Conservation (phyloP, 1,284 basidiomycete genomes). For the Pseudozyma pruni region DNA sequence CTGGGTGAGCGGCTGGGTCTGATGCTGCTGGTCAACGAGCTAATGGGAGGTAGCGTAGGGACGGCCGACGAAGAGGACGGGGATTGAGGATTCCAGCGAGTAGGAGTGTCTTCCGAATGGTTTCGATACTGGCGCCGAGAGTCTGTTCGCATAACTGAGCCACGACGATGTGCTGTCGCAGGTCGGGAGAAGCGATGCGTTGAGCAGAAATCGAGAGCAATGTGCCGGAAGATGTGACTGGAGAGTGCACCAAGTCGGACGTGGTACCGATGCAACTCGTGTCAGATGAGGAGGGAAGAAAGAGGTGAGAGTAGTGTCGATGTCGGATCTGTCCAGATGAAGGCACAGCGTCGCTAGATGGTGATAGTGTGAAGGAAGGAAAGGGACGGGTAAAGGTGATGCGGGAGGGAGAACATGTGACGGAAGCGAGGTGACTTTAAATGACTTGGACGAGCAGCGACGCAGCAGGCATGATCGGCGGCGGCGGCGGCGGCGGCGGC, state of each 20-base stretch:
- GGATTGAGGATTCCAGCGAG: conserved; percentile 9
- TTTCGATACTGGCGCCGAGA: conserved; percentile 10
- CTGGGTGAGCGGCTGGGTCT: not conserved
- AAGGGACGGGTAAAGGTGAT: not conserved
- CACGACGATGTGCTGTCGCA: conserved; percentile 1
- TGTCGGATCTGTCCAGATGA: not conserved
- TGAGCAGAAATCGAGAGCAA: no score
- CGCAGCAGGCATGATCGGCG: no score
- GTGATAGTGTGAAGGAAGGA: not conserved
- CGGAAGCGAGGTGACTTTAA: conserved; percentile 13
- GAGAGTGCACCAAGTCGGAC: not conserved
- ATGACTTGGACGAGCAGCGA: not conserved
- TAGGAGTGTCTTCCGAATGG: conserved; percentile 13
- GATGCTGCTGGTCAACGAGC: conserved; percentile 4
- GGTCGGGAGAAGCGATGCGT: not conserved
- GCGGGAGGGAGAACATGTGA: not conserved
- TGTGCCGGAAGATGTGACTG: no score
- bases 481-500: no score
- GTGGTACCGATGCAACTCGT: not conserved
- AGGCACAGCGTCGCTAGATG: no score
- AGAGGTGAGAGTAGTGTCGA: not conserved
- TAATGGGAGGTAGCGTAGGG: conserved; percentile 27
- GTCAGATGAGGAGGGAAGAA: no score
- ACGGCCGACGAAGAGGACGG: conserved; percentile 1
- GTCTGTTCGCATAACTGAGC: conserved; percentile 27